These are phyloP conservation scores for Thelonectria discophora DNA, from an alignment of 2,329 filamentous ascomycete species.

Conservation along the genomic window DNA sequence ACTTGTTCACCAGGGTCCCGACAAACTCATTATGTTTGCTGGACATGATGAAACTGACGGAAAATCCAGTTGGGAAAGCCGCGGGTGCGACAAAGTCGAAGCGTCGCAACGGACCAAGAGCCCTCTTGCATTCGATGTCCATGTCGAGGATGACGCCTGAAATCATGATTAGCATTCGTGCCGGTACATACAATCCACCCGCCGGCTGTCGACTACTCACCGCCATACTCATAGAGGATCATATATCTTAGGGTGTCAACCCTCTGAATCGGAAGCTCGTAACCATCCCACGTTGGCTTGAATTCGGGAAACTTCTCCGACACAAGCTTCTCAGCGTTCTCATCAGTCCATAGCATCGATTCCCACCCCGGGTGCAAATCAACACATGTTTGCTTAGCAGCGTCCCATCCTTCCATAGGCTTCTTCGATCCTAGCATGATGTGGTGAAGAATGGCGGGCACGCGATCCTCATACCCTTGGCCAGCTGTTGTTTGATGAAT, in stretches of 20 bases:
- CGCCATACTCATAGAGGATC: background rate
- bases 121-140: background rate
- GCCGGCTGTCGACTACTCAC: background rate
- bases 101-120: background rate
- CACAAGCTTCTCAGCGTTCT: background rate
- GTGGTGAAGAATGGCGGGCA: constrained; percentile 3
- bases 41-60: background rate
- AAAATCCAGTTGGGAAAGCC: background rate
- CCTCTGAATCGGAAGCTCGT: background rate
- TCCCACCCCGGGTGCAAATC: constrained; percentile 3
- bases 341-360: background rate
- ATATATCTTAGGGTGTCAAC: background rate
- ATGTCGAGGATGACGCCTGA: background rate
- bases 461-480: background rate
- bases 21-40: background rate
- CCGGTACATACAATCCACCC: no score
- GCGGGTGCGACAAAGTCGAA: background rate
- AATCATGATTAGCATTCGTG: no score
- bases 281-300: background rate
- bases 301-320: background rate
- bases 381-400: background rate
- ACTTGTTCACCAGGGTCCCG: background rate
- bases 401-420: background rate
- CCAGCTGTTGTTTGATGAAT: background rate
- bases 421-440: background rate